Base-by-base conservation (phyloP, 1,284 basidiomycete species). In the Rhodotorula sp. region DNA sequence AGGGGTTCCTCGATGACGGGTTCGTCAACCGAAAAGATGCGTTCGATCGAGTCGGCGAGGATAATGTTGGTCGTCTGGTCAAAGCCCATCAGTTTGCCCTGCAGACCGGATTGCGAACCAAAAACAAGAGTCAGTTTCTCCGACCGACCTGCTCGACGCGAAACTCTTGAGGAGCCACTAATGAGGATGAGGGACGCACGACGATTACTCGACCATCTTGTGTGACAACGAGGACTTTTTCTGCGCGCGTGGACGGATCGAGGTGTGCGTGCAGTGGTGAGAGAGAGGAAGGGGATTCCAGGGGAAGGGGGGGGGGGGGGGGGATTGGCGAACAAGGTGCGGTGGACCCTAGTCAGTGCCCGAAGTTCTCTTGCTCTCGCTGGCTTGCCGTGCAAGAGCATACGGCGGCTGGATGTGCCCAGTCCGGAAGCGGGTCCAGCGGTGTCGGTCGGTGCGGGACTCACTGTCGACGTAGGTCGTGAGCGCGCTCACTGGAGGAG, bases 61-160 rank as follows among this genome's bases (percentile, higher is more conserved):
- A 96, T 93, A 76, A 96, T 86, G 80, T 96, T 96, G 54, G 91
- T 92, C 81, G 91, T 91, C 82, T 93, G 88, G 84, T 97, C 94
- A 79, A 87, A 94, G 64, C 94, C 94, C 69, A 89, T 89, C 80
- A 97, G 86, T 45, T 88, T 85, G 76, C 94, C 94, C 91, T 95
- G 78, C 15, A 18, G 22, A 22, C 30, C 55, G 17, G 30, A 24
- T 15, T 20, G 33, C 22, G 6, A 20, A 24, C 18, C 4, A 57
- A 22, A 42, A 49, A 5, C 18, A 4, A 24, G 7, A 29, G 33
- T 37, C 18, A 5, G 29, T n/a, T n/a, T 53, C 15, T 54, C 15
- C 6, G 26, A n/a, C 6, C 15, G 51, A n/a, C n/a, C n/a, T 26
- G 24, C 24, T 53, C 24, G 26, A n/a, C 48, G 24, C 18, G 7